These are phyloP conservation scores for Venturia oleaginea DNA, from an alignment of 2,329 filamentous ascomycete species.

Conservation along the genomic window DNA sequence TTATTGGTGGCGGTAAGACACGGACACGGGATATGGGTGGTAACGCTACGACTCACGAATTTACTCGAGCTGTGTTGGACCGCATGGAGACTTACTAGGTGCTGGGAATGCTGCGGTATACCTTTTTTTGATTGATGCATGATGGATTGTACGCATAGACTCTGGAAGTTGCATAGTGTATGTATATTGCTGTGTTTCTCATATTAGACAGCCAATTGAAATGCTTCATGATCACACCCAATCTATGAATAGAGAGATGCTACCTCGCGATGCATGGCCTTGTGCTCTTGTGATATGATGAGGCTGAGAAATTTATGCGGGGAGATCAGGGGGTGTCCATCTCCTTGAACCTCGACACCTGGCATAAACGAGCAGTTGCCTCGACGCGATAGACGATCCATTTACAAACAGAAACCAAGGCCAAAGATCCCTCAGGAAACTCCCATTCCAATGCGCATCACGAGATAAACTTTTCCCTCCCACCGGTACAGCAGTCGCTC, in stretches of 20 bases:
- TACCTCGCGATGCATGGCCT: background rate
- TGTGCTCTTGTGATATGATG: background rate
- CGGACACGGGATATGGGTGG: slow-evolving; percentile 97
- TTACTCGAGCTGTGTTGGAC: slow-evolving; percentile 86
- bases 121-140: background rate
- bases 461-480: background rate
- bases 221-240: background rate
- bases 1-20: slow-evolving; percentile 80
- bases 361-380: background rate
- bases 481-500: background rate
- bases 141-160: background rate
- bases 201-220: background rate
- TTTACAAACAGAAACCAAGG: background rate
- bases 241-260: background rate
- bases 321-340: background rate
- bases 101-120: background rate
- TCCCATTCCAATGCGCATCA: background rate
- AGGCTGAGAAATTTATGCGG: background rate
- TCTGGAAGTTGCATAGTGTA: background rate
- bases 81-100: slow-evolving; percentile 66
- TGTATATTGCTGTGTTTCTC: background rate
- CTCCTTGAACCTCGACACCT: background rate
- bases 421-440: background rate
- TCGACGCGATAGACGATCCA: background rate
- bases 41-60: slow-evolving; percentile 79